These are phyloP conservation scores for Mycosarcoma mackinlayi DNA, from an alignment of 1,284 basidiomycete genomes.

Conservation along the genomic window DNA sequence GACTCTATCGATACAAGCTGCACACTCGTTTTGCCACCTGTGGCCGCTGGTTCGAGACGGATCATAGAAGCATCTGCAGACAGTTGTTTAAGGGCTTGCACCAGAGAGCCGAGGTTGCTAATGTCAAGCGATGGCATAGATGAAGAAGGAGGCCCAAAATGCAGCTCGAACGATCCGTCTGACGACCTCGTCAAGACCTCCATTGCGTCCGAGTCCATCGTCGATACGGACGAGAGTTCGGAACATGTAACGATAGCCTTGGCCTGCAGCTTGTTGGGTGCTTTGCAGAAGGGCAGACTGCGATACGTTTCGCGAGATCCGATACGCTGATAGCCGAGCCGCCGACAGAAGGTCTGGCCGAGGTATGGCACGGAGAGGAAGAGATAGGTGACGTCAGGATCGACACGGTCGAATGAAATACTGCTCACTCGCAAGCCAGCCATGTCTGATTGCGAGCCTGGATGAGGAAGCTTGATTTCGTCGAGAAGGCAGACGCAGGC, in stretches of 20 bases:
- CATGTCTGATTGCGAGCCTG: neutral
- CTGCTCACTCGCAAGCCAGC: slow-evolving; percentile 8
- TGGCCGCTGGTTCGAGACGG: neutral
- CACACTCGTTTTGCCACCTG: neutral
- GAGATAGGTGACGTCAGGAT: slow-evolving; percentile 18
- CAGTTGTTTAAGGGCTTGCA: neutral
- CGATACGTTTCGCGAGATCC: slow-evolving; percentile 8
- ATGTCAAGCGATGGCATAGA: slow-evolving; percentile 13
- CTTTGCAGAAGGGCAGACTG: slow-evolving; percentile 30
- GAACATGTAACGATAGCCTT: slow-evolving; percentile 7
- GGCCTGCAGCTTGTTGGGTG: slow-evolving; percentile 18
- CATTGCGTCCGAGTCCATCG: slow-evolving; percentile 11
- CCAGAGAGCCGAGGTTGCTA: slow-evolving; percentile 12
- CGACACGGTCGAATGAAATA: slow-evolving; percentile 12
- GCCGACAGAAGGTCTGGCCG: slow-evolving; percentile 33
- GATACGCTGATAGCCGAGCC: slow-evolving; percentile 23
- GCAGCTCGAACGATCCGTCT: slow-evolving; percentile 11
- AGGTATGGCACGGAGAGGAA: slow-evolving; percentile 25
- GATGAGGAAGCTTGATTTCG: slow-evolving; percentile 36
- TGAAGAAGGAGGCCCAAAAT: slow-evolving; percentile 34
- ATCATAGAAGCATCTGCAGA: neutral
- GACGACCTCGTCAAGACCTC: slow-evolving; percentile 15
- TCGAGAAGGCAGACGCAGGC: slow-evolving; percentile 54
- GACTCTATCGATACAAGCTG: slow-evolving; percentile 6
- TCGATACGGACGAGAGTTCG: slow-evolving; percentile 1